Evolutionary conservation across 75 land plant species (phyloP), one percentile per base, ranked within the genome.

Genomic region (Azolla pinnata): DNA sequence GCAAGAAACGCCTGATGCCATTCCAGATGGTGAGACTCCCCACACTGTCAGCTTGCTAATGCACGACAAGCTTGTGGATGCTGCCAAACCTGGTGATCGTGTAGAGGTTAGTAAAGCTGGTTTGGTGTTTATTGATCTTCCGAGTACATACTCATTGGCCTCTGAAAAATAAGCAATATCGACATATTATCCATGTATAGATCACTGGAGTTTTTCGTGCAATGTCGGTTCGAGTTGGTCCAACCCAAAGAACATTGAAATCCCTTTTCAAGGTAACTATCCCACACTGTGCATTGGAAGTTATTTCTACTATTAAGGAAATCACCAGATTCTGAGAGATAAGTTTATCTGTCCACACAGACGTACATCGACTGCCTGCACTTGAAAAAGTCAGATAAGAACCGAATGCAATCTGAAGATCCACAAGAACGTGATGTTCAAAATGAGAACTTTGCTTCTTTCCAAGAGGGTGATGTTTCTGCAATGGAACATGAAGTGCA

Each of bases 1-100:
- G 44, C 97, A 88, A 72, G 97, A 92, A 74, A 92, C 97, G 3
- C 97, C 97, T 29, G 95, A 92, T 92, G 97, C 91, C 31, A 92
- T 92, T 18, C 97, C 97, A 32, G 95, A 92, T 28, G 97, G 95
- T 33, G 97, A 90, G 31, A 92, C 97, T 25, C 97, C 97, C 32
- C 95, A 92, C 51, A 92, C 97, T 7, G 97, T 92, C 29, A 92
- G 97, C 74, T 62, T 92, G 70, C 57, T 89, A 60, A 80, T 92
- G 95, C 95, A 92, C 44, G 95, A 88, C 75, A 92, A 79, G 60
- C 72, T 92, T 27, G 97, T 92, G 12, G 97, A 92, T 80, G 65
- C 86, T 46, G 89, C 82, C 44, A 92, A 85, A 55, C 97, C 97
- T 29, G 97, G 97, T 67, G 97, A 92, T 72, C 76, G 97, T 67